Evolutionary conservation across 2,329 filamentous ascomycete genomes (phyloP).

Genomic region (Lasiodiplodia sp.): DNA sequence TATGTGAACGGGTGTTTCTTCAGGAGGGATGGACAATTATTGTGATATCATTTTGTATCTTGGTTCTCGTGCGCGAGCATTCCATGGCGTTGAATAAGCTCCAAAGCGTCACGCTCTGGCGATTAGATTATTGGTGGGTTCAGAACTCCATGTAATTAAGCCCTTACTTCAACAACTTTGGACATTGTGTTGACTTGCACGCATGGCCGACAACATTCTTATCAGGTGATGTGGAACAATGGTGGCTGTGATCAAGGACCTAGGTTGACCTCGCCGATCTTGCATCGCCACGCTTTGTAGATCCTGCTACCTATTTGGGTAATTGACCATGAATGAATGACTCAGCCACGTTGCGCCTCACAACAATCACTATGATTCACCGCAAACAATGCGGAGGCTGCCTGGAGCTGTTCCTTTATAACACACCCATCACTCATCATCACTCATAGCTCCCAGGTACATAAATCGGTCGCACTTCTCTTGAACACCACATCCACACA

Average conservation of each 20-base stretch:
- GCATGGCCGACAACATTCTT: not conserved
- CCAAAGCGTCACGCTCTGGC: not conserved
- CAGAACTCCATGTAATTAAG: no score
- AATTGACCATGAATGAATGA: not conserved
- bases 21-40: constrained; percentile 28
- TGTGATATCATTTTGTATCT: not conserved
- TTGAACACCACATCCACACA: not conserved
- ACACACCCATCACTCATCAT: not conserved
- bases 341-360: not conserved
- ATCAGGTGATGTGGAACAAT: not conserved
- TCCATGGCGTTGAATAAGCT: not conserved
- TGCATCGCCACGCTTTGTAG: not conserved
- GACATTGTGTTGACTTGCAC: no score
- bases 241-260: no score
- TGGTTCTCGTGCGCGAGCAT: not conserved
- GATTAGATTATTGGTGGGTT: not conserved
- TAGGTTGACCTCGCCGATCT: not conserved
- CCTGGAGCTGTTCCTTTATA: not conserved
- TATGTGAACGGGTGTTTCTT: constrained; percentile 31
- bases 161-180: no score
- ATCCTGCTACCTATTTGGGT: not conserved
- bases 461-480: not conserved
- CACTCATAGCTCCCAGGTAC: not conserved
- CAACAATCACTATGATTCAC: not conserved
- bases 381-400: not conserved